These are phyloP conservation scores for Dissophora ornata DNA, from an alignment of 192 early-diverging fungal genomes.

Conservation along the genomic window DNA sequence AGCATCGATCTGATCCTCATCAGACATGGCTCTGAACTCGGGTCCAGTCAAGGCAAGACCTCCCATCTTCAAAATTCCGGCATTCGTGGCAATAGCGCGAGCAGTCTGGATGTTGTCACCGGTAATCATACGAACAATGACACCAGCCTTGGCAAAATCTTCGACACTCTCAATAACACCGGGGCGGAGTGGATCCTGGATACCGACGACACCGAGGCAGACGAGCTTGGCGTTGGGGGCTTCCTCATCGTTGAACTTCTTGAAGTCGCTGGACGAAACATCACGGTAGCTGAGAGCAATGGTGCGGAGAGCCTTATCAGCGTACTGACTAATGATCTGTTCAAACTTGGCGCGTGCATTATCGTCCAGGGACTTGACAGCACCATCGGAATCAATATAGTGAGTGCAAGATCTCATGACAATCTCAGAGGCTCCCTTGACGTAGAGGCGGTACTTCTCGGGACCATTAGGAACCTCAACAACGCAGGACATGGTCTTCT, in stretches of 20 bases:
- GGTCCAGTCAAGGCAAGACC: conserved; percentile 84
- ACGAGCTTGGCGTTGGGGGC: conserved; percentile 65
- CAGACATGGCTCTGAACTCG: conserved; percentile 76
- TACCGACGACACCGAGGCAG: conserved; percentile 83
- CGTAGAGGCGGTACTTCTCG: conserved; percentile 66
- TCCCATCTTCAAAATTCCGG: conserved; percentile 84
- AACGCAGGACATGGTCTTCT: conserved; percentile 90
- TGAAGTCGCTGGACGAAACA: conserved; percentile 57
- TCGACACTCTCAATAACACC: conserved; percentile 83
- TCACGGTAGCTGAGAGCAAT: conserved; percentile 77
- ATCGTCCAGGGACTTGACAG: conserved; percentile 58
- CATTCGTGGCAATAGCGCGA: conserved; percentile 86
- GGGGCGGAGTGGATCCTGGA: conserved; percentile 88
- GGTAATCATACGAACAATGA: conserved; percentile 91
- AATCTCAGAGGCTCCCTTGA: conserved; percentile 88
- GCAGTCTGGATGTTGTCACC: conserved; percentile 91
- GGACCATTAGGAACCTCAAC: conserved; percentile 54
- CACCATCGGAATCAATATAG: conserved; percentile 67
- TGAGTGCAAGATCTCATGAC: conserved; percentile 72
- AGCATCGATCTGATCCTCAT: conserved; percentile 71
- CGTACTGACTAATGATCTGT: conserved; percentile 67
- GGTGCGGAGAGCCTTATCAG: conserved; percentile 78
- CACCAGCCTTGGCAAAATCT: conserved; percentile 83
- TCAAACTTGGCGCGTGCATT: conserved; percentile 56
- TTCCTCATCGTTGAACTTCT: conserved; percentile 66